Evolutionary conservation across 768 basidiomycete species (phyloP), one percentile per base, ranked within the genome.

Genomic region (Amanita muscaria): DNA sequence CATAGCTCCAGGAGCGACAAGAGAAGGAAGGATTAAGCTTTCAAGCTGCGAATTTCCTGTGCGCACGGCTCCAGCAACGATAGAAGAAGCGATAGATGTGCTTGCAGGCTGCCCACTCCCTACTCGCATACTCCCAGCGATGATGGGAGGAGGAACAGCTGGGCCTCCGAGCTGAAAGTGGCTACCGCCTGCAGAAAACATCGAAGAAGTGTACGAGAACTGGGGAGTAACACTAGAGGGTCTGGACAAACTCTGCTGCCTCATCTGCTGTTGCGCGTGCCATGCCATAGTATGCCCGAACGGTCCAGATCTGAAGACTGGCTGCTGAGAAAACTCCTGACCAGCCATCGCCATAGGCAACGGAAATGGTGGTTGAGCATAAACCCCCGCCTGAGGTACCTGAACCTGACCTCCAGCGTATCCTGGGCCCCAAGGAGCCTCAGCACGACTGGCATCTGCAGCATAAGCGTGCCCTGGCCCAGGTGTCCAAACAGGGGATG

Each of bases 211-310:
- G 32, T 44, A 36, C 12, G 43, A 44, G 10, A 24, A 3, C 21
- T 43, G 32, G 18, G 42, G 24, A 36, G 34, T 3, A 35, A 34
- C 43, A 21, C 43, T 44, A 6, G 12, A 14, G 16, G 34, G 15
- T 15, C 31, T 23, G 12, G 27, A 12, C 27, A 12, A 6, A 18
- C 23, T 11, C 3, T 2, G 21, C 4, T 43, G 31, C 14, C 33
- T 36, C 43, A 29, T 44, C 23, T 44, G 43, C 22, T 35, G 18
- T 23, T 42, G 41, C 24, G 21, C 11, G 3, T 42, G 34, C 33
- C 33, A 44, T 16, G 34, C 43, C 34, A 36, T 36, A 9, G 33
- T 24, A n/a, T 24, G n/a, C 9, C 23, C 33, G 2, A 44, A 21
- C 12, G 33, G 43, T n/a, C 10, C 19, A 36, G 43, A 21, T 23